Base-by-base conservation (phyloP, 345 rosid species). In the Populus alba region DNA sequence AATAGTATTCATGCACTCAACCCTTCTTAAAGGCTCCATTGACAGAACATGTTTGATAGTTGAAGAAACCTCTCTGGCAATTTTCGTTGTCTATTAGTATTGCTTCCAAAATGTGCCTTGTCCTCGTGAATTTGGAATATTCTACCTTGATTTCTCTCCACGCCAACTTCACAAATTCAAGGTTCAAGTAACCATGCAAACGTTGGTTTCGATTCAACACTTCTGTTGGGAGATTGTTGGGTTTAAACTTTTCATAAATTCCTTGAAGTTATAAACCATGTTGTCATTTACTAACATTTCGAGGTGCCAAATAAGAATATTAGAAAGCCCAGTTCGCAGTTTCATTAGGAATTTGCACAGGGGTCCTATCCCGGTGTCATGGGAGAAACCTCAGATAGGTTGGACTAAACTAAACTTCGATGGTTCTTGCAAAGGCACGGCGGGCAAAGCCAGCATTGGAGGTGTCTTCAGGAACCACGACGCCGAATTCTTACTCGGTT, bases 361-460 rank as follows among this genome's bases (percentile, higher is more conserved):
- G 72, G 74, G 86, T 68, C 79, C 87, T n/a, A 84, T 88, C 37
- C 86, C 92, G 15, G 98, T 92, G 73, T 71, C 93, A 8, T 95
- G 98, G 98, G 76, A 86, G 79, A 93, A 82, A 72, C 98, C 97
- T 0, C 23, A 86, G 73, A 71, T 49, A 2, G 95, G 97, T 2
- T 91, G 97, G 94, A 95, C 92, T 15, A 95, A 95, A 72, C 78
- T 93, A 17, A 95, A 95, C 91, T 93, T 88, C 7, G 97, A 95
- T 61, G 98, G 97, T 10, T 93, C 97, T 0, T 87, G 84, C 77
- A 85, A 81, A 80, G 88, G 87, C 31, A 81, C 80, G 59, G 75
- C 79, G 15, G 84, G 94, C 20, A 85, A 86, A 73, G 89, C 88
- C 63, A 95, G 97, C 90, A 91, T 92, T 31, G 97, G 97, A 12